Evolutionary conservation across 441 rosid genomes (phyloP).

Genomic region (Adansonia madagascariensis): DNA sequence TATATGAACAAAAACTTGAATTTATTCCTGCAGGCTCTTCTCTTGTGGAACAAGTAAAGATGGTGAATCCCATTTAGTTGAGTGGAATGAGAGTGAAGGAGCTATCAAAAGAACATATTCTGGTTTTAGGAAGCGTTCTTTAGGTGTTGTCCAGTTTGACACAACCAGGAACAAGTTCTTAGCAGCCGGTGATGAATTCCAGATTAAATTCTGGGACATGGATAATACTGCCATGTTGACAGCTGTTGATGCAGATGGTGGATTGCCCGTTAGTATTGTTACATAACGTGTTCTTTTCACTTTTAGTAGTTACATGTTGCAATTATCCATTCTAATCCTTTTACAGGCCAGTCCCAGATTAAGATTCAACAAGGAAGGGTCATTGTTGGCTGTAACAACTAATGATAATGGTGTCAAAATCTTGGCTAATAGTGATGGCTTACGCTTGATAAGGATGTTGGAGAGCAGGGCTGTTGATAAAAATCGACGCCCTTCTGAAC

Average conservation of each 20-base stretch:
- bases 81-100: conserved; percentile 90
- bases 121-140: conserved; percentile 74
- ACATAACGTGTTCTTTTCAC: background rate
- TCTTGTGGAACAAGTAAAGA: conserved; percentile 88
- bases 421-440: conserved; percentile 62
- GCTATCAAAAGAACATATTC: conserved; percentile 62
- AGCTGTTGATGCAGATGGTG: conserved; percentile 72
- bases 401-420: conserved; percentile 69
- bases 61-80: conserved; percentile 81
- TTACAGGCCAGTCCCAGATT: conserved; percentile 71
- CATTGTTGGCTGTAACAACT: conserved; percentile 69
- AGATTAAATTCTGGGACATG: conserved; percentile 86
- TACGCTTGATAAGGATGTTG: conserved; percentile 51
- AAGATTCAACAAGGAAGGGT: conserved; percentile 86
- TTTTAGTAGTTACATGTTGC: background rate
- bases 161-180: conserved; percentile 70
- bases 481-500: conserved; percentile 48
- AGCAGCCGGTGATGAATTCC: conserved; percentile 85
- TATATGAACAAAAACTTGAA: conserved; percentile 9
- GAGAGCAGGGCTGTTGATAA: conserved; percentile 56
- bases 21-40: conserved; percentile 56
- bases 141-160: conserved; percentile 75
- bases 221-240: conserved; percentile 59
- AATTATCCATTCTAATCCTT: conserved; percentile 15
- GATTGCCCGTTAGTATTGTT: conserved; percentile 64